Base-by-base conservation (phyloP, 2,329 filamentous ascomycete genomes). In the Diaporthe nobilis region DNA sequence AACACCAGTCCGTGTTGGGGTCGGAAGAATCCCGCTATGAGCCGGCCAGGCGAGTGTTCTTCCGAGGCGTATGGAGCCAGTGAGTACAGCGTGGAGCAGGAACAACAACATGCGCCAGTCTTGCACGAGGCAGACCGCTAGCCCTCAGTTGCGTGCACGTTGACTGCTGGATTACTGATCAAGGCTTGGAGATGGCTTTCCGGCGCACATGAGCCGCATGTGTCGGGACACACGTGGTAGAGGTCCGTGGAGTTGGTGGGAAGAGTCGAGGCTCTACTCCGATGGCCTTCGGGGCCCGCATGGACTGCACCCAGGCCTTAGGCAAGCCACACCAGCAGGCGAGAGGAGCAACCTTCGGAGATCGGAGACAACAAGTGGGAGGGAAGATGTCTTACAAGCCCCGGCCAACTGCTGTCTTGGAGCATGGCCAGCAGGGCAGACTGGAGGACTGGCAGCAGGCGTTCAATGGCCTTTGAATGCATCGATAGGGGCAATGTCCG, bases 101-200 rank as follows among this genome's bases (percentile, higher is more conserved):
- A 31, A 25, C 47, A 65, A n/a, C n/a, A n/a, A 20, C 8, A 42
- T 8, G 72, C 13, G 63, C 22, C 28, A 58, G 47, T 47, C 17
- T 25, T 31, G 34, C 34, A 57, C 42, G 10, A n/a, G 58, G 37
- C 37, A 37, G 31, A 37, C 53, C 13, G 37, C 51, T 65, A 49
- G 49, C 31, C 61, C 28, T 47, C n/a, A 31, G 37, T 15, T 10
- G 20, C 25, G 22, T 2, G 31, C 47, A 55, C n/a, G 13, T 55
- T 55, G 49, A 34, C 47, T 63, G 73, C 71, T 57, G 53, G 73
- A 75, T 70, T 53, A 42, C 15, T 67, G 75, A 72, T 61, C 65
- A 47, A 61, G 72, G 57, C 57, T 28, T 28, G n/a, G 9, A 57
- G 58, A 49, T 47, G 39, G 53, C 44, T 22, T 47, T 28, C 25